Evolutionary conservation across 2,329 filamentous ascomycete genomes (phyloP).

Genomic region (Rhynchosporium secalis): DNA sequence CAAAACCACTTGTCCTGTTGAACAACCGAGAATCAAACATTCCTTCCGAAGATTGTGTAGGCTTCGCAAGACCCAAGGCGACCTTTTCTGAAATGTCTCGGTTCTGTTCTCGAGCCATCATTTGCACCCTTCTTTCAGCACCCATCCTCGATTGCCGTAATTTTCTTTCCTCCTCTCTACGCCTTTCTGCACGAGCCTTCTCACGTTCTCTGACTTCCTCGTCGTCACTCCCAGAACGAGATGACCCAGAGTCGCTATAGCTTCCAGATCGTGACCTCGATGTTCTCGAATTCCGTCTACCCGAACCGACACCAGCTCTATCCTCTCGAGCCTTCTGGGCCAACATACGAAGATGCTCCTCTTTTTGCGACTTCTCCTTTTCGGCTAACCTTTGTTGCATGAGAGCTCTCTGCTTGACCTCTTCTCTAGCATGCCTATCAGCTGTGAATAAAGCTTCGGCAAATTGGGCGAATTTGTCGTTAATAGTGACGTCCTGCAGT

Average conservation of each 20-base stretch:
- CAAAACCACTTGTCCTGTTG: constrained; percentile 90
- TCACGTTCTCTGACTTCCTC: constrained; percentile 75
- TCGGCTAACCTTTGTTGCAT: constrained; percentile 97
- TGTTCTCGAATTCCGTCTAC: constrained; percentile 43
- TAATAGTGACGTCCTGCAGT: constrained; percentile 91
- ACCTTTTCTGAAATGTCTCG: constrained; percentile 98
- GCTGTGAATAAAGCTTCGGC: constrained; percentile 92
- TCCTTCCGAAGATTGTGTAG: constrained; percentile 84
- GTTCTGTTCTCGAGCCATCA: constrained; percentile 92
- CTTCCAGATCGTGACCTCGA: constrained; percentile 48
- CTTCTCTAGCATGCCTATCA: constrained; percentile 90
- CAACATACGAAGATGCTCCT: constrained; percentile 83
- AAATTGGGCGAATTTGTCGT: constrained; percentile 97
- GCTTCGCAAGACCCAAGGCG: constrained; percentile 89
- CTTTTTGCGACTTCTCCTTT: constrained; percentile 93
- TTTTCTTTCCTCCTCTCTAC: constrained; percentile 83
- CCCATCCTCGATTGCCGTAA: constrained; percentile 94
- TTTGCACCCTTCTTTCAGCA: constrained; percentile 83
- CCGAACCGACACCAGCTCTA: constrained; percentile 55
- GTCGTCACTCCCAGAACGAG: constrained; percentile 49
- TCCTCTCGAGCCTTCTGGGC: constrained; percentile 93
- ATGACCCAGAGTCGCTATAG: constrained; percentile 54
- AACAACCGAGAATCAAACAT: constrained; percentile 98
- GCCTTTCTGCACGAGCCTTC: constrained; percentile 72
- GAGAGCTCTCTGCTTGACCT: constrained; percentile 84